Percentiles rank a stretch among this genome's conserved stretches.
These are phyloP conservation scores for Pseudogymnoascus sp. DNA, from an alignment of 2,329 filamentous ascomycete species.

Conservation along the genomic window DNA sequence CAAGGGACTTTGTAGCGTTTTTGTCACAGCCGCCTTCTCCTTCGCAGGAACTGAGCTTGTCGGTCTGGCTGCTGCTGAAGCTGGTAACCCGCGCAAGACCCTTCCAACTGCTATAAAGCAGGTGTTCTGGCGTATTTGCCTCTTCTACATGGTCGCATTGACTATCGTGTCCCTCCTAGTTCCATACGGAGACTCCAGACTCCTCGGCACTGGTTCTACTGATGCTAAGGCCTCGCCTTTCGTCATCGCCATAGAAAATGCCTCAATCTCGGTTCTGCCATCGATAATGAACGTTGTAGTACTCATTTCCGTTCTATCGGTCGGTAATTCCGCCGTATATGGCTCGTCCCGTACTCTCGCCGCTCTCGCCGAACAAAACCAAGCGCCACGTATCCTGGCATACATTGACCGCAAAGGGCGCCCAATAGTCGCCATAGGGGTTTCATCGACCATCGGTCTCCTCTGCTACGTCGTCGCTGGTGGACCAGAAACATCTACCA, in stretches of 20 bases:
- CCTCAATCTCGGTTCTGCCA: constrained; percentile 43
- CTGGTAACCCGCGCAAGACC: constrained; percentile 38
- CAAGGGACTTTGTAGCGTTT: constrained; percentile 51
- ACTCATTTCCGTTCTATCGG: constrained; percentile 49
- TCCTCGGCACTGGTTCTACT: constrained; percentile 31
- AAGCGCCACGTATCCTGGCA: constrained; percentile 47
- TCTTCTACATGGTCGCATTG: constrained; percentile 46
- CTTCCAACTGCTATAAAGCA: constrained; percentile 45
- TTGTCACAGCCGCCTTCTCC: constrained; percentile 54
- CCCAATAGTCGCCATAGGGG: constrained; percentile 42
- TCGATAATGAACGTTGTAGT: constrained; percentile 53
- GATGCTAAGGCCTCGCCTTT: constrained; percentile 44
- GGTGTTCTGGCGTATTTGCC: constrained; percentile 45
- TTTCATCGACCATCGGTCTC: constrained; percentile 41
- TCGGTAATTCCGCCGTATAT: constrained; percentile 42
- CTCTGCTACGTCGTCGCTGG: constrained; percentile 38
- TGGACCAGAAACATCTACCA: too few relatives aligned
- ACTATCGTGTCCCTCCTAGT: constrained; percentile 44
- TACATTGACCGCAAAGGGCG: constrained; percentile 52
- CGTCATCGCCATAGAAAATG: constrained; percentile 48
- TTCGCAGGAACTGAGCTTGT: constrained; percentile 46
- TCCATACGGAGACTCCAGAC: constrained; percentile 34
- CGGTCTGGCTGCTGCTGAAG: constrained; percentile 44
- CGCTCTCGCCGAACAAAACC: constrained; percentile 50
- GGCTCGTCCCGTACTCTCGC: constrained; percentile 51